phyloP scores from a whole-genome alignment of 768 basidiomycete genomes.

The Mycena belliarum region DNA sequence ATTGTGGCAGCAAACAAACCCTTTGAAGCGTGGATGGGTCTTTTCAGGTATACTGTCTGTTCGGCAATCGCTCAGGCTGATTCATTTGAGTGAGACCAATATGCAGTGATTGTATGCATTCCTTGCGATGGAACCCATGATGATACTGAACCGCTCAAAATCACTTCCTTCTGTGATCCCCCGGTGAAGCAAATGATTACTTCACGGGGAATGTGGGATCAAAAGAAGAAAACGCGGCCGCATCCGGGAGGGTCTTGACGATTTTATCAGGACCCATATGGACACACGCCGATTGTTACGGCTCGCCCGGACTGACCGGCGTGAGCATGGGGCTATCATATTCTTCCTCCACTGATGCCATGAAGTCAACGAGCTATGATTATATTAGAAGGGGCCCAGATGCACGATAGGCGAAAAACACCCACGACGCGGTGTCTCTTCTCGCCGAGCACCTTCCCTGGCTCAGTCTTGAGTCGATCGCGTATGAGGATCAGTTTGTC shows the following conservation, averaged over 20 bases:
- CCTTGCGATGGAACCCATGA: too few species aligned
- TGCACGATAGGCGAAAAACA: constrained; percentile 34
- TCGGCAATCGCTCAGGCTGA: too few species aligned
- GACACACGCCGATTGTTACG: not conserved
- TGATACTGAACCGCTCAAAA: too few species aligned
- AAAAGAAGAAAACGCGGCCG: not conserved
- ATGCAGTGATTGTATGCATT: too few species aligned
- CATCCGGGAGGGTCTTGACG: not conserved
- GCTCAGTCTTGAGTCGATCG: constrained; percentile 74
- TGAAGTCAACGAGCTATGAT: constrained; percentile 63
- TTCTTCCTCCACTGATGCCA: constrained; percentile 59
- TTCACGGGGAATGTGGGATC: not conserved
- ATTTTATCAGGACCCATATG: not conserved
- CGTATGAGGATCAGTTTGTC: constrained; percentile 81
- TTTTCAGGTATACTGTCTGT: too few species aligned
- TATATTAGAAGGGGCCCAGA: constrained; percentile 64
- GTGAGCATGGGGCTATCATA: constrained; percentile 25
- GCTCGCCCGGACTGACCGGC: not conserved
- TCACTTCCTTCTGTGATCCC: too few species aligned
- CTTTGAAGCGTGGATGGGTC: too few species aligned
- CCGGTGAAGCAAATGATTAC: too few species aligned
- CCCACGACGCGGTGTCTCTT: constrained; percentile 30
- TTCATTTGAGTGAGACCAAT: too few species aligned
- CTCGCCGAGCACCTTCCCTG: constrained; percentile 66
- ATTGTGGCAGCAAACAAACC: too few species aligned